Evolutionary conservation across 495 filamentous ascomycete species (phyloP).

Genomic region (Corynascus novoguineensis): DNA sequence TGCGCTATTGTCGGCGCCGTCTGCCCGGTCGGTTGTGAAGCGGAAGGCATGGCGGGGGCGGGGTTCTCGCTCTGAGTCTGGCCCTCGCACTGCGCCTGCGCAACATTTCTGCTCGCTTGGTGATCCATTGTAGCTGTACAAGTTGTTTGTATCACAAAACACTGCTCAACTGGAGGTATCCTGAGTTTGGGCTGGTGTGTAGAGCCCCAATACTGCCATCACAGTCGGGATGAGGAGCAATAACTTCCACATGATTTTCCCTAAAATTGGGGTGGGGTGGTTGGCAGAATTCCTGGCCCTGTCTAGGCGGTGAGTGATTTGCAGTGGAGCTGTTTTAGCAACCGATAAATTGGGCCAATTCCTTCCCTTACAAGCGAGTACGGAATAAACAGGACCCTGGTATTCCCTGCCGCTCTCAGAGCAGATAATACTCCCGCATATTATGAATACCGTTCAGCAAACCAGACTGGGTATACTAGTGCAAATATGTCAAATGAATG

Average conservation of each 20-base stretch:
- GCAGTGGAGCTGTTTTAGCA: neutral
- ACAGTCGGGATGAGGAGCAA: neutral
- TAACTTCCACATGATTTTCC: conserved; percentile 3
- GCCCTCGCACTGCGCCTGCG: conserved; percentile 7
- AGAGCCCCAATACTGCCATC: neutral
- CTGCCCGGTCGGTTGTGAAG: neutral
- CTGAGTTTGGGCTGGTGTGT: neutral
- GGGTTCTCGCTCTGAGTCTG: conserved; percentile 10
- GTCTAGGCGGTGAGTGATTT: neutral
- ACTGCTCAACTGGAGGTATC: neutral
- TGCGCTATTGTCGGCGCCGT: neutral
- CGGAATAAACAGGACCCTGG: no score
- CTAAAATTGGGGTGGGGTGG: conserved; percentile 26
- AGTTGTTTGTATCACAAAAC: neutral
- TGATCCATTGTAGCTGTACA: conserved; percentile 16
- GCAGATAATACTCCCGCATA: no score
- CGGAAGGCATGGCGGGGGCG: conserved; percentile 2
- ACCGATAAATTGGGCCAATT: no score
- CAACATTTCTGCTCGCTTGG: conserved; percentile 7
- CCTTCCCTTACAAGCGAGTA: no score
- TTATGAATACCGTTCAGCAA: no score
- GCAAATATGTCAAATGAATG: no score
- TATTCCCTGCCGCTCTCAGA: no score
- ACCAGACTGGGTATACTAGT: no score
- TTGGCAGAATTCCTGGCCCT: conserved; percentile 14